Percentiles rank a stretch among this genome's conserved stretches.
These are phyloP conservation scores for Lasiosphaeris hirsuta DNA, from an alignment of 495 filamentous ascomycete species.

Conservation along the genomic window DNA sequence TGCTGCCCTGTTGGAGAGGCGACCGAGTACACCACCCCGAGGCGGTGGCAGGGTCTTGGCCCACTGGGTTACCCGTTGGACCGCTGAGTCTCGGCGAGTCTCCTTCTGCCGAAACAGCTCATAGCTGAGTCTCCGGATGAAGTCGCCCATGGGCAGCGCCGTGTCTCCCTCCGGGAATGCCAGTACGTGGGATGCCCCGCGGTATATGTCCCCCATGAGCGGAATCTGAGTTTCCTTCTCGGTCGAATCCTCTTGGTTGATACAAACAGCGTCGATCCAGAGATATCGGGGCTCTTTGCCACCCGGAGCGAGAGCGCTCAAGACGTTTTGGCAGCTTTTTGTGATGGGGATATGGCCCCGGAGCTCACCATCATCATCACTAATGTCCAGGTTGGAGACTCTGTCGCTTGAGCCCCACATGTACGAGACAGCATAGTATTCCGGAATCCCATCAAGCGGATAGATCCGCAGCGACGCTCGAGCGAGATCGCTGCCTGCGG, in stretches of 20 bases:
- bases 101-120: neutral
- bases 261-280: too few species aligned
- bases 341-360: neutral
- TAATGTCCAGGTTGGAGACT: neutral
- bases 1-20: neutral
- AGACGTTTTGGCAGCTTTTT: neutral
- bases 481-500: neutral
- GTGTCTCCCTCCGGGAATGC: neutral
- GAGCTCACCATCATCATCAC: neutral
- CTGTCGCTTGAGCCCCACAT: constrained; percentile 1
- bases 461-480: neutral
- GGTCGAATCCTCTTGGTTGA: too few species aligned
- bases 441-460: neutral
- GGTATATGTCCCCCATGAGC: too few species aligned
- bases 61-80: neutral
- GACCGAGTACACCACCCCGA: neutral
- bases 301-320: constrained; percentile 5
- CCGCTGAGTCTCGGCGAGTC: too few species aligned
- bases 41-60: neutral
- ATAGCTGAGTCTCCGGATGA: neutral
- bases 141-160: neutral
- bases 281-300: neutral
- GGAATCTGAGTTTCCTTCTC: too few species aligned
- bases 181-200: too few species aligned
- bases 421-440: neutral